Percentiles rank a stretch among this genome's conserved stretches.
phyloP scores from a whole-genome alignment of 2,329 filamentous ascomycete species.

The Penicillium oxalicum region DNA sequence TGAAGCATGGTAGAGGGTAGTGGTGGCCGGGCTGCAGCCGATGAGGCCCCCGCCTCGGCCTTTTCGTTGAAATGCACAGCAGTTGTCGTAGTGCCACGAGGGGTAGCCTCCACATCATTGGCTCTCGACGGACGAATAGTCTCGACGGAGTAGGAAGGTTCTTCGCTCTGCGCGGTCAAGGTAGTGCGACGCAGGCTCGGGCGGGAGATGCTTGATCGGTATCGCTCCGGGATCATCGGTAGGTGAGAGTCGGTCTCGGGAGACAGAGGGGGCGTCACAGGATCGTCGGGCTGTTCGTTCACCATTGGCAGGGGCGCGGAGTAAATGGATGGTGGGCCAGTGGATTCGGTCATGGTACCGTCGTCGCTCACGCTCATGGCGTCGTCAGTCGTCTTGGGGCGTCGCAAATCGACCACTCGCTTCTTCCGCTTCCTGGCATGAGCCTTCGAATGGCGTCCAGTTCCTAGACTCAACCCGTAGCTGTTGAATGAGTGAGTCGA shows the following conservation, averaged over 20 bases:
- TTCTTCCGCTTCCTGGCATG: conserved; percentile 43
- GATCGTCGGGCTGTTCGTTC: conserved; percentile 55
- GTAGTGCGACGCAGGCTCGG: conserved; percentile 20
- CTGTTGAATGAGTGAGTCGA: conserved; percentile 32
- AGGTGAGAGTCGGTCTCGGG: conserved; percentile 35
- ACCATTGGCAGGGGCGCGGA: conserved; percentile 52
- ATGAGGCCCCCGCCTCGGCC: conserved; percentile 24
- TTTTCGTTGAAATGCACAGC: conserved; percentile 20
- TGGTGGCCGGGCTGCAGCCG: conserved; percentile 16
- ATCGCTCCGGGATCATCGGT: conserved; percentile 31
- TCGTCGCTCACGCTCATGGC: conserved; percentile 40
- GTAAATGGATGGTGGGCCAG: conserved; percentile 43
- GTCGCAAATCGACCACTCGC: conserved; percentile 44
- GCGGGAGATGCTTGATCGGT: conserved; percentile 26
- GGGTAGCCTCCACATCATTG: conserved; percentile 30
- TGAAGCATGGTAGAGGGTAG: conserved; percentile 32
- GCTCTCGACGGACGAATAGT: conserved; percentile 16
- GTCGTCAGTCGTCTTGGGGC: conserved; percentile 38
- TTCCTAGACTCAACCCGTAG: conserved; percentile 36
- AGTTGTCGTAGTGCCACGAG: conserved; percentile 25
- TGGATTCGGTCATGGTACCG: conserved; percentile 36
- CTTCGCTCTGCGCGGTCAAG: conserved; percentile 18
- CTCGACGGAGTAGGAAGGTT: conserved; percentile 23
- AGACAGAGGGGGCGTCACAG: conserved; percentile 48
- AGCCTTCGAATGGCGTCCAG: conserved; percentile 41